These are phyloP conservation scores for Verticillium longisporum DNA, from an alignment of 2,329 filamentous ascomycete species.

Conservation along the genomic window DNA sequence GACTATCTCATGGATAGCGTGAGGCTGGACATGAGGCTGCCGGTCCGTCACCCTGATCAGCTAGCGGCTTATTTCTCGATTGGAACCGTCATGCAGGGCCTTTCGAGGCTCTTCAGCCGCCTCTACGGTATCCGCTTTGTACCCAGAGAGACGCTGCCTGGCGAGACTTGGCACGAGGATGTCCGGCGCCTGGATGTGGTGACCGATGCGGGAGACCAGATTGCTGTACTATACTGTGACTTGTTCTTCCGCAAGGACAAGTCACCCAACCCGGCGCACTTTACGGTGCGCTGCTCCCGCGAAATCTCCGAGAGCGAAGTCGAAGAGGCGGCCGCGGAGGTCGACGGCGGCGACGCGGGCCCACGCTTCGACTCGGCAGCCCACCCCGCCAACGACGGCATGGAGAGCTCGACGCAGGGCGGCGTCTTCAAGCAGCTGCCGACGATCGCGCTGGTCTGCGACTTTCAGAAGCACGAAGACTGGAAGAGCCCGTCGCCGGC, in stretches of 20 bases:
- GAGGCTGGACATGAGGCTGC: constrained; percentile 36
- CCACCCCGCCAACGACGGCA: constrained; percentile 79
- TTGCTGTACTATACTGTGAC: constrained; percentile 95
- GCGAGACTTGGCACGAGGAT: constrained; percentile 91
- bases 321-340: constrained; percentile 54
- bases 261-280: constrained; percentile 91
- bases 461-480: constrained; percentile 58
- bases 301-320: constrained; percentile 75
- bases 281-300: constrained; percentile 89
- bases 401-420: constrained; percentile 56
- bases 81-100: constrained; percentile 92
- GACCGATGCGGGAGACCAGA: constrained; percentile 78
- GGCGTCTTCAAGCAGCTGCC: constrained; percentile 79
- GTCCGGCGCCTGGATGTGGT: constrained; percentile 89
- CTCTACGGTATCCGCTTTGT: constrained; percentile 90
- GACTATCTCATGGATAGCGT: constrained; percentile 69
- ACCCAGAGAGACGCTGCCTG: constrained; percentile 69
- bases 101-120: constrained; percentile 81
- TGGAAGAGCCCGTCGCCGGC: constrained; percentile 44
- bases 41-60: constrained; percentile 54
- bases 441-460: constrained; percentile 90
- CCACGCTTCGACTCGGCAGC: constrained; percentile 52
- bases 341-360: constrained; percentile 30
- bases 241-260: constrained; percentile 86
- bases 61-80: constrained; percentile 87